phyloP scores from a whole-genome alignment of 345 rosid genomes.

The Gossypium australe region DNA sequence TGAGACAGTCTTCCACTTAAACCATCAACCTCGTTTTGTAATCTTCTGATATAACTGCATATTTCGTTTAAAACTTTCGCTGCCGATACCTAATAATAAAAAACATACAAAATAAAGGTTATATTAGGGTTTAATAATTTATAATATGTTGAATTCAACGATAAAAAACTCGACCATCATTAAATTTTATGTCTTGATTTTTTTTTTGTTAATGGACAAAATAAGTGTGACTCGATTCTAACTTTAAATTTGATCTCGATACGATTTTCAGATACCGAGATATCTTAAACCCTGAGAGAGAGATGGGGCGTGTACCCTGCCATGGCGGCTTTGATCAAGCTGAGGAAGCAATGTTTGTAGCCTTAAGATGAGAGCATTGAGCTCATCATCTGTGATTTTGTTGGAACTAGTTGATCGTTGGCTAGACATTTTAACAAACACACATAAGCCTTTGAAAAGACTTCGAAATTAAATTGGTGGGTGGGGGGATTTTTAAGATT shows the following conservation, averaged over 20 bases:
- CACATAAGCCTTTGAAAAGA: no score
- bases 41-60: constrained; percentile 43
- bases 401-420: background rate
- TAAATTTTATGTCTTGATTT: no score
- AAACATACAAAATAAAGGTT: background rate
- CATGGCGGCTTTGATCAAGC: constrained; percentile 18
- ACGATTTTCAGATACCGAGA: background rate
- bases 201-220: no score
- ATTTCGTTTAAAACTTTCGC: constrained; percentile 41
- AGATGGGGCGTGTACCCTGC: constrained; percentile 19
- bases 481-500: no score
- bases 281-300: no score
- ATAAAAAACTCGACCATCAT: no score
- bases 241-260: background rate
- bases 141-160: no score
- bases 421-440: no score
- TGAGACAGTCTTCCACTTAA: constrained; percentile 50
- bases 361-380: constrained; percentile 25
- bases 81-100: constrained; percentile 19
- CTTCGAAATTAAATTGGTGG: no score
- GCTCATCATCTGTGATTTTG: constrained; percentile 24
- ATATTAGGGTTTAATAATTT: no score
- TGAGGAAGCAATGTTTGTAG: constrained; percentile 28
- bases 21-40: constrained; percentile 47
- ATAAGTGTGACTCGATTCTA: no score